These are phyloP conservation scores for Schwanniomyces vanrijiae DNA, from an alignment of 805 yeast species.

Conservation along the genomic window DNA sequence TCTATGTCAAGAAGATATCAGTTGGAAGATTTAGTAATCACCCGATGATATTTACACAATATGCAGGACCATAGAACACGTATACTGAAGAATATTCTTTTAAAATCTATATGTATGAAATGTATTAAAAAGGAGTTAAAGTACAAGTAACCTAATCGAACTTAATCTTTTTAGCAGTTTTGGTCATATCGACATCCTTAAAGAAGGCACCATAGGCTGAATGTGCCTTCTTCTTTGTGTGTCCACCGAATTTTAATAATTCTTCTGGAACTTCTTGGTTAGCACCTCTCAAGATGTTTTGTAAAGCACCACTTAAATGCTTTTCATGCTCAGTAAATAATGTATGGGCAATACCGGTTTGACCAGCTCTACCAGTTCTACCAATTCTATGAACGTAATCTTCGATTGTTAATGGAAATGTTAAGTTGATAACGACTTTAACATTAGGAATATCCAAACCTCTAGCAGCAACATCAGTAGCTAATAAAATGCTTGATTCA, in stretches of 20 bases:
- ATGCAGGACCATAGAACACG: conserved; percentile 1
- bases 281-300: conserved; percentile 91
- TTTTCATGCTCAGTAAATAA: conserved; percentile 96
- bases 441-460: conserved; percentile 98
- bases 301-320: conserved; percentile 90
- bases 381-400: conserved; percentile 98
- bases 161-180: conserved; percentile 86
- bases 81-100: conserved; percentile 6
- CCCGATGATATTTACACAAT: background rate
- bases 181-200: conserved; percentile 85
- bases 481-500: conserved; percentile 70
- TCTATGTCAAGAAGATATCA: background rate
- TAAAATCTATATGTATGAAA: conserved; percentile 4
- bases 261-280: conserved; percentile 95
- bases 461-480: conserved; percentile 98
- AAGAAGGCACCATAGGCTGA: conserved; percentile 97
- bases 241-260: conserved; percentile 91
- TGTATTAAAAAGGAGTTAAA: background rate
- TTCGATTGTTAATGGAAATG: conserved; percentile 95
- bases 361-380: conserved; percentile 97
- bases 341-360: conserved; percentile 91
- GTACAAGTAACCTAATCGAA: conserved; percentile 46
- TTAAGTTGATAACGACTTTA: conserved; percentile 88
- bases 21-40: conserved; percentile 1
- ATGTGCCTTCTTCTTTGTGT: conserved; percentile 96